Percentiles rank a stretch among this genome's conserved stretches.
phyloP scores from a whole-genome alignment of 495 filamentous ascomycete species.

The Lindgomyces ingoldianus region DNA sequence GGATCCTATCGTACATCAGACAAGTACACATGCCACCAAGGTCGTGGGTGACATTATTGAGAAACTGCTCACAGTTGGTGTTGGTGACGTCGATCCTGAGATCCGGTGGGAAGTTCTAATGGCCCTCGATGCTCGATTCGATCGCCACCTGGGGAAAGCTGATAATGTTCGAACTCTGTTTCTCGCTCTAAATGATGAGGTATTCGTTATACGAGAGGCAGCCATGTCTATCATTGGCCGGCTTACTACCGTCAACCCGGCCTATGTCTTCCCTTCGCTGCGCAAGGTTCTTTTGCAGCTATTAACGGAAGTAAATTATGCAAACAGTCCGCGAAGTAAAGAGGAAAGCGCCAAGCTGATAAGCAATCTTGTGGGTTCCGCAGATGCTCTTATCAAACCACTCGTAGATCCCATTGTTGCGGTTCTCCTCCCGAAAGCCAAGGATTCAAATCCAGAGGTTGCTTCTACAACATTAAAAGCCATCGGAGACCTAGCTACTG shows the following conservation, averaged over 20 bases:
- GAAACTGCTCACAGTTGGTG: conserved; percentile 88
- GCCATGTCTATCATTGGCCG: conserved; percentile 95
- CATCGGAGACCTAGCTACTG: conserved; percentile 87
- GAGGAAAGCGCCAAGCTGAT: conserved; percentile 94
- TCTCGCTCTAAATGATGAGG: conserved; percentile 93
- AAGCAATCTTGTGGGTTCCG: conserved; percentile 86
- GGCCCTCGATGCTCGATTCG: conserved; percentile 89
- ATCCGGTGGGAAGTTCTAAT: conserved; percentile 86
- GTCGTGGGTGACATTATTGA: conserved; percentile 97
- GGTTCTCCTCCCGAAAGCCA: conserved; percentile 84
- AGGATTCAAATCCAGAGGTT: conserved; percentile 78
- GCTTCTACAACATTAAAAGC: conserved; percentile 91
- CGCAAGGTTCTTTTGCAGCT: conserved; percentile 94
- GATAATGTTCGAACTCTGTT: conserved; percentile 96
- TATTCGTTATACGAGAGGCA: conserved; percentile 87
- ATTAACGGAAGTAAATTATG: conserved; percentile 91
- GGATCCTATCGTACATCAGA: conserved; percentile 97
- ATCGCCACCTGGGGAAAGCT: conserved; percentile 88
- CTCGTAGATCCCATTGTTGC: conserved; percentile 94
- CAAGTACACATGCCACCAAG: conserved; percentile 91
- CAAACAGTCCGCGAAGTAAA: conserved; percentile 88
- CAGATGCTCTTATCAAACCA: conserved; percentile 85
- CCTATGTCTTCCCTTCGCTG: conserved; percentile 93
- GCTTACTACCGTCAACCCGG: conserved; percentile 86
- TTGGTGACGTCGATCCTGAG: conserved; percentile 84